Percentiles rank a stretch among this genome's conserved stretches.
Evolutionary conservation across 371 early-diverging fungal species (phyloP).

Genomic region (Lichtheimia corymbifera): DNA sequence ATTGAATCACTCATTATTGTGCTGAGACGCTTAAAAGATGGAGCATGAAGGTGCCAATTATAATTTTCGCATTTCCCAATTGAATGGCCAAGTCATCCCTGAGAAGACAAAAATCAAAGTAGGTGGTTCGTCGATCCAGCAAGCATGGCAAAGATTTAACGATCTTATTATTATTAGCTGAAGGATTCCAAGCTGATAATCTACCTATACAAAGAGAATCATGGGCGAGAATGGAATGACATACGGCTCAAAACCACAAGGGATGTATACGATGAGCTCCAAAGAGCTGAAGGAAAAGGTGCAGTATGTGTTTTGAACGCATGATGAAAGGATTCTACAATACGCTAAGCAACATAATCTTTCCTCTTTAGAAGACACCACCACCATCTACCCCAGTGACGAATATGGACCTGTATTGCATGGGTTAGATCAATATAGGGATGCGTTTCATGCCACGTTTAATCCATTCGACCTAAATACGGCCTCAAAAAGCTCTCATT

Average conservation of each 20-base stretch:
- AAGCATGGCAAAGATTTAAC: too few relatives aligned
- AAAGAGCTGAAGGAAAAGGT: constrained; percentile 25
- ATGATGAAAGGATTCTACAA: too few relatives aligned
- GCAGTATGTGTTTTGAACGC: background rate
- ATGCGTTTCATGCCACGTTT: too few relatives aligned
- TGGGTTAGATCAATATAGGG: too few relatives aligned
- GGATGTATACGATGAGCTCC: constrained; percentile 24
- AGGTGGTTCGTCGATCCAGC: background rate
- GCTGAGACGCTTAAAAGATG: constrained; percentile 3
- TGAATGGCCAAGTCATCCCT: constrained; percentile 18
- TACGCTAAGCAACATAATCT: too few relatives aligned
- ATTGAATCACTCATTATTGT: too few relatives aligned
- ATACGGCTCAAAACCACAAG: constrained; percentile 23
- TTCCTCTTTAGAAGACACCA: too few relatives aligned
- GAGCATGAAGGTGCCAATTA: constrained; percentile 29
- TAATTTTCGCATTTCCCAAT: constrained; percentile 25
- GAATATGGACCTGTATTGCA: too few relatives aligned
- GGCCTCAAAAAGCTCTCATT: too few relatives aligned
- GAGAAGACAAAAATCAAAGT: constrained; percentile 19
- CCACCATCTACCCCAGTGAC: too few relatives aligned
- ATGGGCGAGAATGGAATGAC: constrained; percentile 26
- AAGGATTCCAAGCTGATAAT: constrained; percentile 22
- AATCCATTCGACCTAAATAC: too few relatives aligned
- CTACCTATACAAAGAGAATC: constrained; percentile 22
- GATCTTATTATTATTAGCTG: constrained; percentile 20